phyloP scores from a whole-genome alignment of 1,284 basidiomycete genomes.

The Naganishia sp. region DNA sequence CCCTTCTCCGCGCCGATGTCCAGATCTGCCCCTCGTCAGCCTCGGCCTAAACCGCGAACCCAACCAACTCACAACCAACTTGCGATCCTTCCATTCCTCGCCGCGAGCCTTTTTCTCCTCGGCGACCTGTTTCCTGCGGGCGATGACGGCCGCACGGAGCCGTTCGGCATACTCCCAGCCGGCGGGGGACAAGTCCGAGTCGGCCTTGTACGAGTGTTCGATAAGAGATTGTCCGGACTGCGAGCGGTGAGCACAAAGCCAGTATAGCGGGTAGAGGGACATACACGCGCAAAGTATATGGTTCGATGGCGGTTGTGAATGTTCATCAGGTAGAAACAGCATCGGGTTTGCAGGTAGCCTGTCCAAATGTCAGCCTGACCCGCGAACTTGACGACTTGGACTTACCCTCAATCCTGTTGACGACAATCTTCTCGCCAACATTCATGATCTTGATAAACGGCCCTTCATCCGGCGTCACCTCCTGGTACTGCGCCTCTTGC shows the following conservation, averaged over 20 bases:
- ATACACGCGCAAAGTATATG: conserved; percentile 87
- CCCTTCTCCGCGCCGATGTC: conserved; percentile 90
- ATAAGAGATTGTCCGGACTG: conserved; percentile 91
- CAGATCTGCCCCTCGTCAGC: conserved; percentile 68
- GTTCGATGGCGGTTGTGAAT: conserved; percentile 89
- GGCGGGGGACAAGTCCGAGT: conserved; percentile 90
- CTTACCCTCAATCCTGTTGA: conserved; percentile 67
- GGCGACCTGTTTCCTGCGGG: conserved; percentile 61
- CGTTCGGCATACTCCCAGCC: conserved; percentile 93
- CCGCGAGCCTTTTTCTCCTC: conserved; percentile 54
- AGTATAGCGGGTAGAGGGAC: conserved; percentile 41
- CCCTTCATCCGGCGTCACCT: conserved; percentile 62
- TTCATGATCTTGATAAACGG: conserved; percentile 97
- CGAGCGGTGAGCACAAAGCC: conserved; percentile 41
- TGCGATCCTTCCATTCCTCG: conserved; percentile 39
- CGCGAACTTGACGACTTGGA: conserved; percentile 4
- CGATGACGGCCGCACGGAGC: conserved; percentile 79
- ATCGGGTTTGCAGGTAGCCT: conserved; percentile 69
- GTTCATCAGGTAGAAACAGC: conserved; percentile 83
- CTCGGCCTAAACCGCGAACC: not conserved
- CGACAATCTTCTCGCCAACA: conserved; percentile 90
- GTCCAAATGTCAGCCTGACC: conserved; percentile 11
- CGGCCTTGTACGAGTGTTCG: conserved; percentile 98
- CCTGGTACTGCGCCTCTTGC: conserved; percentile 83
- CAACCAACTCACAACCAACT: conserved; percentile 66